A percentile compares a stretch with the other conserved stretches of the same genome.
phyloP scores from a whole-genome alignment of 169 alveolate species.

The Plasmodium inui region DNA sequence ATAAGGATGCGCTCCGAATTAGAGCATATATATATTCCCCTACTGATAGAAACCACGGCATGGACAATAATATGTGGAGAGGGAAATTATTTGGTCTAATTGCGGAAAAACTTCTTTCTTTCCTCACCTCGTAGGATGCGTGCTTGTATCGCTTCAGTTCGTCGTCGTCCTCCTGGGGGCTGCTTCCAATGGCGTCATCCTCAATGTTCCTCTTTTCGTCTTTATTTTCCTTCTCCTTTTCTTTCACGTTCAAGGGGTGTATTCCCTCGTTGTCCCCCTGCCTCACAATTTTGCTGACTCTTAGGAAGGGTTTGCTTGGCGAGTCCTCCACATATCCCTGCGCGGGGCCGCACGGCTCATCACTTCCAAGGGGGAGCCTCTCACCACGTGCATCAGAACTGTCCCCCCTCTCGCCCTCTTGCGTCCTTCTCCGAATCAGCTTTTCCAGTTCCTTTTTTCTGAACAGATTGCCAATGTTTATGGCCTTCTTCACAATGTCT shows the following conservation, averaged over 20 bases:
- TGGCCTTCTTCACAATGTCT: conserved; percentile 46
- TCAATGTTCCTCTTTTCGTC: background rate
- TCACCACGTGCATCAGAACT: background rate
- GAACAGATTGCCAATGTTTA: conserved; percentile 37
- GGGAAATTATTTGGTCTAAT: background rate
- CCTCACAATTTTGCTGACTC: background rate
- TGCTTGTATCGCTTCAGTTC: conserved; percentile 37
- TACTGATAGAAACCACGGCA: background rate
- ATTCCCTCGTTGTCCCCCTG: background rate
- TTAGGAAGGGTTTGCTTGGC: background rate
- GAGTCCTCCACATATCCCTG: background rate
- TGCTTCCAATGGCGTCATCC: background rate
- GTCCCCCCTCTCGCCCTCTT: background rate
- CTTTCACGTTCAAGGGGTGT: background rate
- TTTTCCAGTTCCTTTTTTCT: conserved; percentile 13
- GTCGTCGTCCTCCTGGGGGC: background rate
- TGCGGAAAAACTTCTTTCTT: background rate
- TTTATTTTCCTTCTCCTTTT: background rate
- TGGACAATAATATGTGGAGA: background rate
- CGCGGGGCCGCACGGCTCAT: background rate
- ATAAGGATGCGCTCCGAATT: background rate
- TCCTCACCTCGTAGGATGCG: conserved; percentile 72
- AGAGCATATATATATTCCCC: background rate
- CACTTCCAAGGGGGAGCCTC: background rate
- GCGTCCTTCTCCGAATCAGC: background rate